These are phyloP conservation scores for Thielaviopsis cerberus DNA, from an alignment of 2,329 filamentous ascomycete species.

Conservation along the genomic window DNA sequence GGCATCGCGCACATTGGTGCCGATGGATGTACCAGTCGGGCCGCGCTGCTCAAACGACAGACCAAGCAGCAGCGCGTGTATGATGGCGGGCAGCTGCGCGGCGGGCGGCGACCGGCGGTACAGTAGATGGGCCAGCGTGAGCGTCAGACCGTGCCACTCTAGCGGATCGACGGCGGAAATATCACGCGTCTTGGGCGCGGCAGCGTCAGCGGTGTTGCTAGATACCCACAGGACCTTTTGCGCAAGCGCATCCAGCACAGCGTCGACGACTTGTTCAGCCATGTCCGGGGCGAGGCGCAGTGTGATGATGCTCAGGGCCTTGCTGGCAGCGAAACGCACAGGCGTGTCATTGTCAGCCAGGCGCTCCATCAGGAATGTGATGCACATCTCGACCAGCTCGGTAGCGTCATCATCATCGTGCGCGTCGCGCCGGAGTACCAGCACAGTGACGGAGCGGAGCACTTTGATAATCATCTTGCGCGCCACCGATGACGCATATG, in stretches of 20 bases:
- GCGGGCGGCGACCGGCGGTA: constrained; percentile 68
- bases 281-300: constrained; percentile 62
- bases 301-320: constrained; percentile 74
- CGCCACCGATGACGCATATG: constrained; percentile 56
- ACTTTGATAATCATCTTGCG: constrained; percentile 73
- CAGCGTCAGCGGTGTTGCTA: constrained; percentile 20
- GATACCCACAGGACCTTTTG: constrained; percentile 35
- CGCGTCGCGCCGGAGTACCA: constrained; percentile 37
- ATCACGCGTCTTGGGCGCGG: constrained; percentile 29
- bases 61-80: constrained; percentile 60
- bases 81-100: constrained; percentile 49
- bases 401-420: constrained; percentile 24
- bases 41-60: constrained; percentile 78
- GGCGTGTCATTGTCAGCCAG: constrained; percentile 79
- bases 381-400: constrained; percentile 56
- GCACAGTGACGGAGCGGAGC: constrained; percentile 52
- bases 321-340: constrained; percentile 77
- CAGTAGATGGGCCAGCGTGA: constrained; percentile 71
- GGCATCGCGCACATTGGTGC: constrained; percentile 86
- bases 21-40: constrained; percentile 65
- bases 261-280: constrained; percentile 73
- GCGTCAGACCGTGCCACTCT: constrained; percentile 80
- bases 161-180: constrained; percentile 61
- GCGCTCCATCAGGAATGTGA: constrained; percentile 61
- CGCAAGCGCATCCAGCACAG: constrained; percentile 53